A percentile compares a stretch with the other conserved stretches of the same genome.
Conservation (phyloP, 768 basidiomycete species). For the Scleroderma bovista region DNA sequence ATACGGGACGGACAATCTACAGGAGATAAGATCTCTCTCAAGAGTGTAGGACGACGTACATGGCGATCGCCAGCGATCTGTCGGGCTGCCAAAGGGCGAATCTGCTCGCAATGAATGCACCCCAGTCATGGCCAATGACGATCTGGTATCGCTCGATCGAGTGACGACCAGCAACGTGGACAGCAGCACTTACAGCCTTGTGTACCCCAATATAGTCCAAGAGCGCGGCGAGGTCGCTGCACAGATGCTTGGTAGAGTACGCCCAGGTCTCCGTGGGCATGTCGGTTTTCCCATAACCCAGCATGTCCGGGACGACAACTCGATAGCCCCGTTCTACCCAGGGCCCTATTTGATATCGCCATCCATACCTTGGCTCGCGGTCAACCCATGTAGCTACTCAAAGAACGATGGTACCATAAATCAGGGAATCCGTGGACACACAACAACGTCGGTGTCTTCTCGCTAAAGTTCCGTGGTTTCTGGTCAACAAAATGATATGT, state of each 20-base stretch:
- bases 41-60: conserved; percentile 38
- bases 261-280: conserved; percentile 50
- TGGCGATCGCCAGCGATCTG: conserved; percentile 49
- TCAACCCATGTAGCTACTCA: not conserved
- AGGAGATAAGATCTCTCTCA: conserved; percentile 1
- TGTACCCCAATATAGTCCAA: conserved; percentile 50
- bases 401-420: conserved; percentile 29
- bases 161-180: not conserved
- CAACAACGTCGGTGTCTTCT: conserved; percentile 47
- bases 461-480: conserved; percentile 38
- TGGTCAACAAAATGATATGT: conserved; percentile 73
- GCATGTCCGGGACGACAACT: conserved; percentile 46
- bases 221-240: conserved; percentile 59
- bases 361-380: conserved; percentile 51
- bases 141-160: conserved; percentile 32
- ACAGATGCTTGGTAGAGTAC: conserved; percentile 57
- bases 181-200: conserved; percentile 43
- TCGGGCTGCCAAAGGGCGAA: conserved; percentile 73
- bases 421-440: conserved; percentile 83
- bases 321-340: conserved; percentile 61
- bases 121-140: conserved; percentile 82
- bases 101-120: conserved; percentile 53
- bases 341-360: conserved; percentile 67
- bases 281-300: conserved; percentile 62
- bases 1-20: conserved; percentile 63